These are phyloP conservation scores for Scheffersomyces cryptocercus DNA, from an alignment of 1,139 yeast genomes.

Conservation along the genomic window DNA sequence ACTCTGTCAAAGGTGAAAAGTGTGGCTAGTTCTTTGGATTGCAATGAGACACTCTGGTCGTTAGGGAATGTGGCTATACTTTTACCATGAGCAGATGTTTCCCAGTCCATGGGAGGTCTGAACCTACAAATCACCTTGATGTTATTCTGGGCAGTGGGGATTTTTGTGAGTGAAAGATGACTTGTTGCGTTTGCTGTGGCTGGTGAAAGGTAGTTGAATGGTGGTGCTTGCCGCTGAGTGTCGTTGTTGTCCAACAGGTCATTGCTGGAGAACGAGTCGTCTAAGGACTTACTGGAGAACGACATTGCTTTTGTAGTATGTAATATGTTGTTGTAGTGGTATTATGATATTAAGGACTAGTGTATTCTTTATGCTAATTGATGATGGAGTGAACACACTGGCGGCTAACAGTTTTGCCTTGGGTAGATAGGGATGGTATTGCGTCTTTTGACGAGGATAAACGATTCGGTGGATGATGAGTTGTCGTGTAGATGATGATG, in stretches of 20 bases:
- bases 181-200: slow-evolving; percentile 1
- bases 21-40: slow-evolving; percentile 30
- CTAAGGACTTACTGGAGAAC: background rate
- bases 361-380: too few relatives aligned
- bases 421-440: too few relatives aligned
- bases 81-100: slow-evolving; percentile 20
- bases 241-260: background rate
- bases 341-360: too few relatives aligned
- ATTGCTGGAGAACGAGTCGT: slow-evolving; percentile 1
- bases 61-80: slow-evolving; percentile 25
- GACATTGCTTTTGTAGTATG: background rate
- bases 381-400: too few relatives aligned
- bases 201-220: slow-evolving; percentile 4
- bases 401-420: too few relatives aligned
- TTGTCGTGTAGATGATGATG: too few relatives aligned
- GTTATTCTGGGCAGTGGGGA: slow-evolving; percentile 6
- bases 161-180: background rate
- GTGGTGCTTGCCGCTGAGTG: background rate
- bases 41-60: slow-evolving; percentile 29
- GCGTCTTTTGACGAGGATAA: too few relatives aligned
- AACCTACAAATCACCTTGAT: slow-evolving; percentile 65
- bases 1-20: slow-evolving; percentile 69
- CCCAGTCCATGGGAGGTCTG: slow-evolving; percentile 50
- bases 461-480: too few relatives aligned
- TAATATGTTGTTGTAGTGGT: too few relatives aligned